Evolutionary conservation across 257 asterid genomes (phyloP), one percentile per base, ranked within the genome.

Genomic region (Solanum arcanum): DNA sequence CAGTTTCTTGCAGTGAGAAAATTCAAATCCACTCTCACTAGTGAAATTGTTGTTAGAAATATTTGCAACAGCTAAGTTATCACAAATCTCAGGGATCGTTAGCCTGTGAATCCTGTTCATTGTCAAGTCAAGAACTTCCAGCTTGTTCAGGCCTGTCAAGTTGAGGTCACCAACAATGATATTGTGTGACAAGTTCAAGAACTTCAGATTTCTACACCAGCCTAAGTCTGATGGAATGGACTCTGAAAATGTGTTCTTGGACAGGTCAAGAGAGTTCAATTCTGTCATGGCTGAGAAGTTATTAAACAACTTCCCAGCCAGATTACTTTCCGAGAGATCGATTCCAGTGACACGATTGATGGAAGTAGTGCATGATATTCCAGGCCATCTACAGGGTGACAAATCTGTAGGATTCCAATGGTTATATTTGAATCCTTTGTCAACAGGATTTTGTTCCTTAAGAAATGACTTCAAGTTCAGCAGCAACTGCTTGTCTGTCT

Each of bases 381-480:
- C 97, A 5, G 92, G 88, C 98, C 99, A 96, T n/a, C 62, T 77
- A 92, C 99, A 97, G 8, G 99, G 98, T 4, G 96, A 91, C 21
- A 59, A 12, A 44, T 86, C 92, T 3, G 52, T 64, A 7, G 83
- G 15, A 80, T 91, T 91, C 99, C 99, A 97, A 8, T 66, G 21
- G 3, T 62, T 89, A 91, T 96, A 95, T 16, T n/a, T 87, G n/a
- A 47, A 86, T 49, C 94, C 94, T 78, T 90, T 94, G 70, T 97
- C 90, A 9, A 97, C 90, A n/a, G 91, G 95, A 44, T 96, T 95
- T 20, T 89, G 89, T 0, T 29, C 18, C 87, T 90, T 86, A 25
- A 97, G 96, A 90, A 90, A 92, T 47, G 92, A 83, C 88, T 91
- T 93, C 49, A 97, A 93, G 39, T 88, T 46, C 31, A 96, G 83